Evolutionary conservation across 2,329 filamentous ascomycete species (phyloP).

Genomic region (Aspergillus alliaceus): DNA sequence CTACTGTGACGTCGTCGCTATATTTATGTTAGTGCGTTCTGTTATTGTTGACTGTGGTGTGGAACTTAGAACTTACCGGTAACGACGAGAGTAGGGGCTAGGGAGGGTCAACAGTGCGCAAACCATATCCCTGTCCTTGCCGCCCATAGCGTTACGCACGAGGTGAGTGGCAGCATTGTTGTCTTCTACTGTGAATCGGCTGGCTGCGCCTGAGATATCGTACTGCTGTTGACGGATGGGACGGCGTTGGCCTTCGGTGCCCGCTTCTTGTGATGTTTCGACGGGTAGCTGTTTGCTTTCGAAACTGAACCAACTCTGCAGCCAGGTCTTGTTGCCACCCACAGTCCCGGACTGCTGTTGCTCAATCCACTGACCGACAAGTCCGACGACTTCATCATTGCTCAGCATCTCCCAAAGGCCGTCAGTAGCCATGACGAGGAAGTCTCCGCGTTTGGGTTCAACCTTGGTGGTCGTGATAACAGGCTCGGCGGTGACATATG

Average conservation of each 20-base stretch:
- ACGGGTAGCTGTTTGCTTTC: constrained; percentile 67
- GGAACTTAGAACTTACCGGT: constrained; percentile 65
- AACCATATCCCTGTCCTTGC: constrained; percentile 89
- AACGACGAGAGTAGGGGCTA: constrained; percentile 85
- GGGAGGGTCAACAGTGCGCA: constrained; percentile 89
- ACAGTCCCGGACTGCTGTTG: constrained; percentile 55
- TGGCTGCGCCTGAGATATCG: constrained; percentile 68
- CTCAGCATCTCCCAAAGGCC: constrained; percentile 99
- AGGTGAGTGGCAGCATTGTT: constrained; percentile 96
- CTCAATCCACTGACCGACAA: constrained; percentile 97
- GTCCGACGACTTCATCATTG: constrained; percentile 94
- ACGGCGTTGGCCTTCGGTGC: constrained; percentile 67
- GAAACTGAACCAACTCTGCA: constrained; percentile 67
- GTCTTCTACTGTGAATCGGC: constrained; percentile 90
- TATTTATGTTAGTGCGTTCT: constrained; percentile 13
- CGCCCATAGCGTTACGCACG: constrained; percentile 90
- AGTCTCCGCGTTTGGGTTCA: constrained; percentile 85
- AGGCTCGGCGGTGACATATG: constrained; percentile 96
- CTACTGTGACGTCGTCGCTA: constrained; percentile 92
- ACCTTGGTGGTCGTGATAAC: constrained; percentile 92
- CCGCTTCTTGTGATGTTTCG: constrained; percentile 58
- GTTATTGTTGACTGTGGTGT: neutral
- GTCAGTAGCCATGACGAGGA: constrained; percentile 93
- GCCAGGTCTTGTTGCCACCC: constrained; percentile 58
- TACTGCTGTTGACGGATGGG: constrained; percentile 90